phyloP scores from a whole-genome alignment of 495 filamentous ascomycete genomes.

The Gamarada debralockiae region DNA sequence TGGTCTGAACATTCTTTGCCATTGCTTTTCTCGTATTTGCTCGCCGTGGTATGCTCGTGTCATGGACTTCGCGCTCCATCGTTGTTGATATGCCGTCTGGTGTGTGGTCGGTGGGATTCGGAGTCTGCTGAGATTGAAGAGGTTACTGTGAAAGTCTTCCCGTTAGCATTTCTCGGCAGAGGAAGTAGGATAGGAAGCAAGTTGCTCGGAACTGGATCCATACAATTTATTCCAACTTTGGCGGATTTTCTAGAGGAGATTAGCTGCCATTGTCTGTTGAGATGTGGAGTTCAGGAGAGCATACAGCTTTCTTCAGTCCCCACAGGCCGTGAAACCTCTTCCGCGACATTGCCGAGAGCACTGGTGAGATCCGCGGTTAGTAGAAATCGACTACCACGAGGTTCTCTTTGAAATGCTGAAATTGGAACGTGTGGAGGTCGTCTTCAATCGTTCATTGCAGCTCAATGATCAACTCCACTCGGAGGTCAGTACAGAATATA shows the following conservation, averaged over 20 bases:
- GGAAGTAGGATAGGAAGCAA: too few relatives aligned
- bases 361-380: not conserved
- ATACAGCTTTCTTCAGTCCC: conserved; percentile 38
- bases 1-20: conserved; percentile 86
- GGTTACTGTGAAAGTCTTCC: too few relatives aligned
- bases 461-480: too few relatives aligned
- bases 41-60: conserved; percentile 91
- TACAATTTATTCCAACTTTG: conserved; percentile 98
- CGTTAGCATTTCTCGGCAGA: too few relatives aligned
- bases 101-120: conserved; percentile 28
- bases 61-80: conserved; percentile 83
- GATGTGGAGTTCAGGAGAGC: conserved; percentile 8
- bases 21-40: conserved; percentile 83
- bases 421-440: too few relatives aligned
- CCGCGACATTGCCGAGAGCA: conserved; percentile 43
- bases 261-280: not conserved
- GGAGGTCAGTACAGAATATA: too few relatives aligned
- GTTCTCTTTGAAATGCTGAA: too few relatives aligned
- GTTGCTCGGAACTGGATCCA: too few relatives aligned
- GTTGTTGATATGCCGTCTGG: conserved; percentile 91
- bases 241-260: conserved; percentile 68
- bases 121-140: conserved; percentile 75
- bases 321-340: conserved; percentile 58
- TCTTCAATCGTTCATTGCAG: too few relatives aligned
- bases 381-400: not conserved